Evolutionary conservation across 2,329 filamentous ascomycete species (phyloP), one percentile per base, ranked within the genome.

Genomic region (Arachnopeziza araneosa): DNA sequence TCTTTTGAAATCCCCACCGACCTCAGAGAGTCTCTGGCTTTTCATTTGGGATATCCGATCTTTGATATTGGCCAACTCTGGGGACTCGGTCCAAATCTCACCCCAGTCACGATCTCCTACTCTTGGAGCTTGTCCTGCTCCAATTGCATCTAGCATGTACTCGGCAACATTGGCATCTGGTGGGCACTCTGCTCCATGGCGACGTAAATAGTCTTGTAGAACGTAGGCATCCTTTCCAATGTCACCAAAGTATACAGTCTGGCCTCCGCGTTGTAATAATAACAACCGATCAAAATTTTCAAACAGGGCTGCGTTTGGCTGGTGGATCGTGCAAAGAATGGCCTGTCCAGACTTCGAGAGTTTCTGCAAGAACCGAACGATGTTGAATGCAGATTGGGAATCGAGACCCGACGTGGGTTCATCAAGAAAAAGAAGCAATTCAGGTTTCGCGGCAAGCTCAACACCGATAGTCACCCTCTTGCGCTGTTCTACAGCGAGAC

Each of bases 271-370:
- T 68, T 88, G 80, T 0, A 89, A 76, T 12, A 89, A 74, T 1
- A 89, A 72, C 1, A 90, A 76, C 44, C 85, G 79, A 68, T 89
- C 86, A 63, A 90, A 90, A 66, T 87, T 82, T 68, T 88, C 85
- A 66, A 90, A 89, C 0, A 89, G 75, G 1, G 85, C 82, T n/a
- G 84, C 83, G 55, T 85, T 87, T 0, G 86, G 86, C 65, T 89
- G 87, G 75, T 89, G 86, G 57, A 89, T 89, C 0, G 86, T 89
- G 69, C 85, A 88, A 1, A 89, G 75, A 65, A 90, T 85, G 22
- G 86, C 86, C 68, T 89, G 86, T 1, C 86, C 87, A 24, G 84
- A 83, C 57, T 77, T 75, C 65, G 82, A 80, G 1, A 85, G 75
- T 68, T 84, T 85, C 48, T 78, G 78, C 22, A 85, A 74, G 75